Conservation (phyloP, 805 yeast species). For the Yamadazyma philogaea region DNA sequence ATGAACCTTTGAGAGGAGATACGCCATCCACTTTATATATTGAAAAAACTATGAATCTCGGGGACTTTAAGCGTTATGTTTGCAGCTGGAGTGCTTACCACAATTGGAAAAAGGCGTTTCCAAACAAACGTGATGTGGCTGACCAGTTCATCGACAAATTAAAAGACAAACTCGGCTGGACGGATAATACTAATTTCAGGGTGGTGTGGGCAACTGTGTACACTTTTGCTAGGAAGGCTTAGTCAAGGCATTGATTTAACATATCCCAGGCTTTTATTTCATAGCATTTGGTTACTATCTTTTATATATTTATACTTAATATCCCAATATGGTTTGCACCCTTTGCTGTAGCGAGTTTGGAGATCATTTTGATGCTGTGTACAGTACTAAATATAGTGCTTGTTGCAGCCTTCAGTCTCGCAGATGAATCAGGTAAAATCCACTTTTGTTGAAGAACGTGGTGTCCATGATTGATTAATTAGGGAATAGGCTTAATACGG, state of each 20-base stretch:
- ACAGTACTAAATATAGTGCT: too few species aligned
- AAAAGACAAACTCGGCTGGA: constrained; percentile 41
- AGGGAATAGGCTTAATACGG: too few species aligned
- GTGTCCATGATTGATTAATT: too few species aligned
- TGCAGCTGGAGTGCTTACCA: constrained; percentile 71
- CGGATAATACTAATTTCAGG: constrained; percentile 37
- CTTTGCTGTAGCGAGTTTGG: too few species aligned
- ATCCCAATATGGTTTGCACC: too few species aligned
- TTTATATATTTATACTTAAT: too few species aligned
- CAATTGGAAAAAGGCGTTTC: constrained; percentile 41
- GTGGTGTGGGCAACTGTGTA: constrained; percentile 57
- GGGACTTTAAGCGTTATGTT: constrained; percentile 37
- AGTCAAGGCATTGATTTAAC: not conserved
- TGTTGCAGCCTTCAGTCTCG: too few species aligned
- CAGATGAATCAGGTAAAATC: too few species aligned
- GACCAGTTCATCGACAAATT: constrained; percentile 47
- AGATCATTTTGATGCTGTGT: too few species aligned
- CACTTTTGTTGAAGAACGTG: too few species aligned
- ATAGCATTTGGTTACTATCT: too few species aligned
- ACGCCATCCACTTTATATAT: constrained; percentile 17
- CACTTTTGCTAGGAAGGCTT: constrained; percentile 39
- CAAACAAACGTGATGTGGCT: constrained; percentile 42
- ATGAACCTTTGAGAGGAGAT: constrained; percentile 19
- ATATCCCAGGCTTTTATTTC: too few species aligned
- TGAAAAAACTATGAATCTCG: constrained; percentile 15